phyloP scores from a whole-genome alignment of 208 protist genomes.

The Kentomonas sorsogonicus region DNA sequence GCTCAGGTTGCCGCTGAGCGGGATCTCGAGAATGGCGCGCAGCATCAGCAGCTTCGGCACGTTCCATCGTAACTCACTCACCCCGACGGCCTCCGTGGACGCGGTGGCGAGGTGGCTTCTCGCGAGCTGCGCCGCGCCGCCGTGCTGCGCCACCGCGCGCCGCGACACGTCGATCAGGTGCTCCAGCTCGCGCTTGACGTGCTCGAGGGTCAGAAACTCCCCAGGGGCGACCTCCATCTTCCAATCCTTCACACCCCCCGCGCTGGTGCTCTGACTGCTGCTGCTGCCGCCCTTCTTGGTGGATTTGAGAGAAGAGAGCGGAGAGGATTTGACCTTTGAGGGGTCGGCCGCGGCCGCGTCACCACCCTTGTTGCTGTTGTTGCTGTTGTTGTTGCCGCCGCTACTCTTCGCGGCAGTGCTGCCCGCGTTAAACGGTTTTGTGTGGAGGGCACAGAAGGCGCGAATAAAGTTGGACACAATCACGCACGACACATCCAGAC shows the following conservation, averaged over 20 bases:
- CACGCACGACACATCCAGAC: conserved; percentile 70
- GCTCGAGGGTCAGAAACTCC: conserved; percentile 37
- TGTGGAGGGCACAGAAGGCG: conserved; percentile 64
- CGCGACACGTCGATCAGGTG: conserved; percentile 56
- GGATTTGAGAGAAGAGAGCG: too few relatives aligned
- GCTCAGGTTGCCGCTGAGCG: conserved; percentile 61
- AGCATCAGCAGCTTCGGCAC: conserved; percentile 74
- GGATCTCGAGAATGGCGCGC: conserved; percentile 60
- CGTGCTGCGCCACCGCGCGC: conserved; percentile 21
- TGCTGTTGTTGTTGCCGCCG: not conserved
- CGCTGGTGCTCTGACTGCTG: not conserved
- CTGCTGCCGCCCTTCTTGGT: not conserved
- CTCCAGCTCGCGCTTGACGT: conserved; percentile 64
- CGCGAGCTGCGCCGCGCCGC: conserved; percentile 17
- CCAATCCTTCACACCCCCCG: conserved; percentile 22
- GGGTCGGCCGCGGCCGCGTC: too few relatives aligned
- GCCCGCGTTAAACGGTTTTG: conserved; percentile 44
- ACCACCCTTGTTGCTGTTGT: not conserved
- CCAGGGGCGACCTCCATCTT: conserved; percentile 24
- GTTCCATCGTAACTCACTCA: conserved; percentile 51
- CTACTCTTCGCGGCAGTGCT: too few relatives aligned
- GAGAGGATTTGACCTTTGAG: too few relatives aligned
- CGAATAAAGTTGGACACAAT: conserved; percentile 73
- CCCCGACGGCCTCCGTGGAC: not conserved
- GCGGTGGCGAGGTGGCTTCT: not conserved